phyloP scores from a whole-genome alignment of 2,329 filamentous ascomycete genomes.

The Passalora sequoiae region DNA sequence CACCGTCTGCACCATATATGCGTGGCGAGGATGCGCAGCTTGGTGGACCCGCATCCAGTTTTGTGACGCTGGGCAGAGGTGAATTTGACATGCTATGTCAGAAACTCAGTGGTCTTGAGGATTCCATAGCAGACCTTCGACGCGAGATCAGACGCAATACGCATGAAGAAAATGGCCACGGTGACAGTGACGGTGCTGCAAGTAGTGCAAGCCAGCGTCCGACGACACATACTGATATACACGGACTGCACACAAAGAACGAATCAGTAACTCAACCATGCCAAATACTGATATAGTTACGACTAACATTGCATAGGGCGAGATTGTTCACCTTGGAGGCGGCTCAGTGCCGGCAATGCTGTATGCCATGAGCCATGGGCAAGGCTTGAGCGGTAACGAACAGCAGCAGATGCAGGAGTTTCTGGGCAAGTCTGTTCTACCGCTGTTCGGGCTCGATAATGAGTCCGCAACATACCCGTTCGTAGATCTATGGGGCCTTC shows the following conservation, averaged over 20 bases:
- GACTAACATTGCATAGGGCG: slow-evolving; percentile 41
- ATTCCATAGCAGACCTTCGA: slow-evolving; percentile 42
- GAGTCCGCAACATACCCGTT: slow-evolving; percentile 62
- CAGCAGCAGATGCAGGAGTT: slow-evolving; percentile 53
- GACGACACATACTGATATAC: slow-evolving; percentile 41
- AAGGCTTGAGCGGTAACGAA: slow-evolving; percentile 32
- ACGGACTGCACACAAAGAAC: slow-evolving; percentile 58
- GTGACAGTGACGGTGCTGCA: slow-evolving; percentile 17
- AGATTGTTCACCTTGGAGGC: slow-evolving; percentile 58
- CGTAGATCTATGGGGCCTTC: slow-evolving; percentile 58
- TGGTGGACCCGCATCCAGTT: slow-evolving; percentile 10
- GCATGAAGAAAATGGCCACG: slow-evolving; percentile 12
- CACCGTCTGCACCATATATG: slow-evolving; percentile 12
- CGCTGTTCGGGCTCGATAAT: slow-evolving; percentile 59
- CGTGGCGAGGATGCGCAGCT: slow-evolving; percentile 19
- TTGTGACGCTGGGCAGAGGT: slow-evolving; percentile 32
- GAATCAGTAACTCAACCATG: slow-evolving; percentile 31
- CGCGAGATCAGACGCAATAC: slow-evolving; percentile 28
- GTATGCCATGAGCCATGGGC: slow-evolving; percentile 44
- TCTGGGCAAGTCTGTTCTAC: slow-evolving; percentile 57
- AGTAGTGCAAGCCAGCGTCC: slow-evolving; percentile 12
- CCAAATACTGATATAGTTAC: neutral
- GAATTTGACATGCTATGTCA: slow-evolving; percentile 47
- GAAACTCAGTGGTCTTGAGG: slow-evolving; percentile 46
- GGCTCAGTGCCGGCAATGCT: slow-evolving; percentile 59